A percentile compares a stretch with the other conserved stretches of the same genome.
Conservation (phyloP, 192 early-diverging fungal genomes). For the Coemansia asiatica region DNA sequence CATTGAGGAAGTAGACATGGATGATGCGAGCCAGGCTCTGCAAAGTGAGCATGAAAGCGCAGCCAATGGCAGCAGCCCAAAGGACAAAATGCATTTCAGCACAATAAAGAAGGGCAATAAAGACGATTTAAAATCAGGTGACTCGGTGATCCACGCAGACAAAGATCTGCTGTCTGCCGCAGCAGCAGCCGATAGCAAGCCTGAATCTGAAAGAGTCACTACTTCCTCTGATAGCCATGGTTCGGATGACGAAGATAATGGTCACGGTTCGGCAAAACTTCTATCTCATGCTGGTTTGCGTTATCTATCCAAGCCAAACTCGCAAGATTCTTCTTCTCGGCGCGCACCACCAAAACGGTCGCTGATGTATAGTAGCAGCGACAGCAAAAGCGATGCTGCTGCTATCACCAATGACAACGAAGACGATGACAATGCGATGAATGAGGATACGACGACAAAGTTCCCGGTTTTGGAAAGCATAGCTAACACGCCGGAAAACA, state of each 20-base stretch:
- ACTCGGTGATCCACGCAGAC: background rate
- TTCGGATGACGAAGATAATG: slow-evolving; percentile 10
- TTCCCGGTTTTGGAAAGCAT: slow-evolving; percentile 8
- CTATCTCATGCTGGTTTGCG: background rate
- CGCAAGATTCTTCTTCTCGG: background rate
- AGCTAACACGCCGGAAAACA: slow-evolving; percentile 11
- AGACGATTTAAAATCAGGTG: slow-evolving; percentile 5
- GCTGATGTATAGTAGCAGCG: background rate
- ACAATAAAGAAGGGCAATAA: background rate
- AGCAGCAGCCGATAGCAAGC: slow-evolving; percentile 4
- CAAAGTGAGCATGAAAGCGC: background rate
- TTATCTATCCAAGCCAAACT: slow-evolving; percentile 6
- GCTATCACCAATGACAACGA: slow-evolving; percentile 6
- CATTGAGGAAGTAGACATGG: background rate
- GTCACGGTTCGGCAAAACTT: background rate
- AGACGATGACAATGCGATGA: slow-evolving; percentile 8
- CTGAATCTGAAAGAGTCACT: slow-evolving; percentile 13
- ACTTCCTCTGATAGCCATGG: slow-evolving; percentile 8
- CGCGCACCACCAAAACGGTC: background rate
- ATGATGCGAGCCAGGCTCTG: background rate
- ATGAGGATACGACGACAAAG: background rate
- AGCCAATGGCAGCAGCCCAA: slow-evolving; percentile 2
- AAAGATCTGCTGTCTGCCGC: background rate
- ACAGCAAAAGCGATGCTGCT: slow-evolving; percentile 4
- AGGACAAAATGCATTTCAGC: background rate